A percentile compares a stretch with the other conserved stretches of the same genome.
Evolutionary conservation across 139 green algal species (phyloP).

Genomic region (Chlorella sp.): DNA sequence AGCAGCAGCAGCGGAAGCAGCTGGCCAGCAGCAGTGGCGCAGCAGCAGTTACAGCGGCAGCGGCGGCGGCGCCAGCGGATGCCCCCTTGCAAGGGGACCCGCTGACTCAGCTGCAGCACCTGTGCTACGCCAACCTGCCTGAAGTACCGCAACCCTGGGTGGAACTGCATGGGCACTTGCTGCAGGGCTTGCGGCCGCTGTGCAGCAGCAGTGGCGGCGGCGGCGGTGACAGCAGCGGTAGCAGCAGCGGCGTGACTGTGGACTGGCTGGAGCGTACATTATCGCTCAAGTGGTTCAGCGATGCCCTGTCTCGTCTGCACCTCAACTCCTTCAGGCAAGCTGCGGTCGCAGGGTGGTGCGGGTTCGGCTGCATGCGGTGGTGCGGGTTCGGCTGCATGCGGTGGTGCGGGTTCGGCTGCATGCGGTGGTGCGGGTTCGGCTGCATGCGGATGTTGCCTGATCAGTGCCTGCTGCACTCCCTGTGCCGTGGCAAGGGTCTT

Average conservation of each 20-base stretch:
- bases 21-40: not conserved
- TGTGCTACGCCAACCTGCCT: conserved; percentile 62
- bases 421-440: too few relatives aligned
- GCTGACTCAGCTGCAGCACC: conserved; percentile 38
- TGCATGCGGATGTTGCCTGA: too few relatives aligned
- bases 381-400: too few relatives aligned
- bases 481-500: too few relatives aligned
- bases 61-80: too few relatives aligned
- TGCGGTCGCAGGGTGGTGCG: not conserved
- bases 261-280: conserved; percentile 2
- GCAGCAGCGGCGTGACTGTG: not conserved
- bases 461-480: too few relatives aligned
- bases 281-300: conserved; percentile 32
- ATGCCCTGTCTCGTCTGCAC: conserved; percentile 46
- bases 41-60: not conserved
- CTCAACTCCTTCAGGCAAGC: conserved; percentile 56
- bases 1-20: not conserved
- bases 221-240: not conserved
- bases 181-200: conserved; percentile 30
- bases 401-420: too few relatives aligned
- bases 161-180: conserved; percentile 45
- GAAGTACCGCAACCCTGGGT: conserved; percentile 49
- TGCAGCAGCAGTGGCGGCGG: not conserved
- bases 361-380: not conserved
- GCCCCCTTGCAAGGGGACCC: not conserved